These are phyloP conservation scores for Puya raimondii DNA, from an alignment of 176 grass and related monocot genomes.

Conservation along the genomic window DNA sequence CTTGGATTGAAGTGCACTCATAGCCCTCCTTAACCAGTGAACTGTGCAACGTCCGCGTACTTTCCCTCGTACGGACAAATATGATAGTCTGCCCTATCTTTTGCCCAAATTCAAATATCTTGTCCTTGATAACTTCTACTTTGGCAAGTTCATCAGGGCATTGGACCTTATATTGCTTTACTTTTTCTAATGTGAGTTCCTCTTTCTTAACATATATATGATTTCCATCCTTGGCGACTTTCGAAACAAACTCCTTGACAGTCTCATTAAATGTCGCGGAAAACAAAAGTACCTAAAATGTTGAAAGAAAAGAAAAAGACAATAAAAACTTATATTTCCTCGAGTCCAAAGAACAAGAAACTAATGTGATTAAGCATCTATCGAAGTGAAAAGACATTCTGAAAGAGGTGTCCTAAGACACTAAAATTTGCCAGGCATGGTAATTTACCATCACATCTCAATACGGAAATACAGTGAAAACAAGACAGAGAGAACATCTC, in stretches of 20 bases:
- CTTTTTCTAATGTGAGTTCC: conserved; percentile 85
- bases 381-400: no score
- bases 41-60: conserved; percentile 66
- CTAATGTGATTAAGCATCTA: no score
- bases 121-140: conserved; percentile 83
- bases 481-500: no score
- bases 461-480: no score
- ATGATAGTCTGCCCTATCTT: conserved; percentile 95
- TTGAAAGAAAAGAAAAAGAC: conserved; percentile 2
- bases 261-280: conserved; percentile 90
- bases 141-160: conserved; percentile 70
- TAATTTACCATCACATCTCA: no score
- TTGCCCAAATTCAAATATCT: conserved; percentile 87
- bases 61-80: conserved; percentile 63
- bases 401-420: no score
- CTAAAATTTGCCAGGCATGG: no score
- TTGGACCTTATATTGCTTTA: conserved; percentile 87
- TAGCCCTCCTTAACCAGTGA: conserved; percentile 71
- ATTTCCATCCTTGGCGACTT: conserved; percentile 65
- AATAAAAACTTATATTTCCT: conserved; percentile 4
- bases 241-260: conserved; percentile 85
- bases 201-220: conserved; percentile 94
- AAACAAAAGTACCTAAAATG: conserved; percentile 74
- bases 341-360: not conserved
- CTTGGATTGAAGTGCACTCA: conserved; percentile 87